Evolutionary conservation across 179 eudicot species (phyloP).

Genomic region (Camellia oleifera): DNA sequence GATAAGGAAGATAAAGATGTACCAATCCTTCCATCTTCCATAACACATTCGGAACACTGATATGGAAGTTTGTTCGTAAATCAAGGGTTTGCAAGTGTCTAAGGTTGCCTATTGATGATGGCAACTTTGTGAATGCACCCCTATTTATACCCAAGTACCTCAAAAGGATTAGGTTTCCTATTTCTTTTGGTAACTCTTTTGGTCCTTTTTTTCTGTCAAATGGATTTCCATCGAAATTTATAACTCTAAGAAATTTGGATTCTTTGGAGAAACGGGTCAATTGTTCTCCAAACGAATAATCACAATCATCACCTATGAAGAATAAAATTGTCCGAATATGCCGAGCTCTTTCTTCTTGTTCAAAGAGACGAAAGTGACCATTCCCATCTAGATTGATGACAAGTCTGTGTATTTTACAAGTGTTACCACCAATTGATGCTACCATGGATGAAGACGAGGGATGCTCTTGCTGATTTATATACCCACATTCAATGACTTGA

Average conservation of each 20-base stretch:
- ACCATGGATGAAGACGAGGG: neutral
- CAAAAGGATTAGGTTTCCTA: too few species aligned
- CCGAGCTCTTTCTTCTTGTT: neutral
- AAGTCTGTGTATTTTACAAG: neutral
- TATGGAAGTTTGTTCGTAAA: neutral
- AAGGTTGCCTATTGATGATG: neutral
- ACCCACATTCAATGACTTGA: neutral
- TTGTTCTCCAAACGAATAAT: neutral
- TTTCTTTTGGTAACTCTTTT: too few species aligned
- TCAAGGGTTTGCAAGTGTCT: neutral
- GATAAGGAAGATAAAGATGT: constrained; percentile 7
- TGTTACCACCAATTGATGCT: neutral
- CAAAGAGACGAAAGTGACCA: neutral
- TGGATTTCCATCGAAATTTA: too few species aligned
- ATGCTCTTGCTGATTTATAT: neutral
- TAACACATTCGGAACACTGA: neutral
- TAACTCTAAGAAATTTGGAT: constrained; percentile 25
- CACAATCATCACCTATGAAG: neutral
- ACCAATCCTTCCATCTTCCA: neutral
- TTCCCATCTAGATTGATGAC: neutral
- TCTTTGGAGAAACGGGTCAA: neutral
- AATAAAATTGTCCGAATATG: neutral
- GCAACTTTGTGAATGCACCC: neutral
- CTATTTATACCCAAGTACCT: too few species aligned
- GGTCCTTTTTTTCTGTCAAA: too few species aligned